These are phyloP conservation scores for Rhodotorula glutinis DNA, from an alignment of 1,284 basidiomycete genomes.

Conservation along the genomic window DNA sequence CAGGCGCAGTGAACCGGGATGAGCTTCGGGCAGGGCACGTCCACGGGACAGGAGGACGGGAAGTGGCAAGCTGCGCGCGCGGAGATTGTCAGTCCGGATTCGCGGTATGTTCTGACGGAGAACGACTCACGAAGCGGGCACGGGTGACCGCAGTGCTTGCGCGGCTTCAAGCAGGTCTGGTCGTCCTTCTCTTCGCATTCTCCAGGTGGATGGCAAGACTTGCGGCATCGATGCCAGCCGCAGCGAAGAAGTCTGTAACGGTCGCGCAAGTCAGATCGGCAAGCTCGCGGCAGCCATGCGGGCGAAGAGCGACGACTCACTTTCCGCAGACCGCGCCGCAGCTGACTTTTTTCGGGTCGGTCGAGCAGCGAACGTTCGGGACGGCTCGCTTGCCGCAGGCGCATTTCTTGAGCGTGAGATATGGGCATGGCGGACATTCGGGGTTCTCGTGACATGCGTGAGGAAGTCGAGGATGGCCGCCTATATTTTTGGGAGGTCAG, in stretches of 20 bases:
- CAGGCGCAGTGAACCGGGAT: conserved; percentile 66
- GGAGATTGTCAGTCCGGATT: not conserved
- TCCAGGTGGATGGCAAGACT: conserved; percentile 67
- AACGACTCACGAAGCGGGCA: conserved; percentile 54
- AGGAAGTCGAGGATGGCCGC: conserved; percentile 67
- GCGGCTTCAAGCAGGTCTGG: conserved; percentile 73
- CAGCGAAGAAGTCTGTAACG: conserved; percentile 62
- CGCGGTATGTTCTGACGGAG: not conserved
- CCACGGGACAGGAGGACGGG: conserved; percentile 73
- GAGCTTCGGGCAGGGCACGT: conserved; percentile 63
- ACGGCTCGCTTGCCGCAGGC: conserved; percentile 81
- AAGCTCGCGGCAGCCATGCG: too few species aligned
- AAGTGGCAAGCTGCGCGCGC: conserved; percentile 66
- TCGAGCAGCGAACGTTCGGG: conserved; percentile 64
- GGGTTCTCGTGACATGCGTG: conserved; percentile 73
- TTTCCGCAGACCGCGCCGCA: conserved; percentile 78
- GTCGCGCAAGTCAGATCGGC: not conserved
- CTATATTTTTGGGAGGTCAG: conserved; percentile 1
- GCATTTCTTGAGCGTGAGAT: conserved; percentile 71
- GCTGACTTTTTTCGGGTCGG: conserved; percentile 65
- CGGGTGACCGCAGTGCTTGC: conserved; percentile 69
- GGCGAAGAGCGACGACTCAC: conserved; percentile 48
- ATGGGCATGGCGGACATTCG: conserved; percentile 77
- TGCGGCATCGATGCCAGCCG: conserved; percentile 79
- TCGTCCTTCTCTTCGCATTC: conserved; percentile 68